Evolutionary conservation across 495 filamentous ascomycete species (phyloP).

Genomic region (Lasiosphaeria ovina): DNA sequence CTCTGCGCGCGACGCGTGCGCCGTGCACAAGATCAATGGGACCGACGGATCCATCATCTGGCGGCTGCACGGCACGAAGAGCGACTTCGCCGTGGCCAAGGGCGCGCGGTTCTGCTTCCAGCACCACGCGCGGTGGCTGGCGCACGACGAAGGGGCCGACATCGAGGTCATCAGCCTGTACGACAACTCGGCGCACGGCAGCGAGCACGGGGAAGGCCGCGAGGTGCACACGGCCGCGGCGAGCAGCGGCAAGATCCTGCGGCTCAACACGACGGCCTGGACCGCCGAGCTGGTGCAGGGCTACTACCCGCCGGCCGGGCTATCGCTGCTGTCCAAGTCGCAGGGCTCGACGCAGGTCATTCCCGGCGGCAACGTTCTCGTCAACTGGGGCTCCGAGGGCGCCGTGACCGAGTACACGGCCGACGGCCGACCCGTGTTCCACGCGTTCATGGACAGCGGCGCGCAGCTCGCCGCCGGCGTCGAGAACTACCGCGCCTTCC

Average conservation of each 20-base stretch:
- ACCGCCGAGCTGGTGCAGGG: slow-evolving; percentile 46
- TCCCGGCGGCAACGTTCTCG: slow-evolving; percentile 53
- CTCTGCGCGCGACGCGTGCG: slow-evolving; percentile 56
- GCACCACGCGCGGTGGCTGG: slow-evolving; percentile 59
- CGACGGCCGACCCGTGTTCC: slow-evolving; percentile 53
- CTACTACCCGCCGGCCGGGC: slow-evolving; percentile 36
- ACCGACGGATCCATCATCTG: slow-evolving; percentile 58
- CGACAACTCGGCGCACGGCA: slow-evolving; percentile 40
- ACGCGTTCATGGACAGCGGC: slow-evolving; percentile 35
- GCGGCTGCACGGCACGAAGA: slow-evolving; percentile 53
- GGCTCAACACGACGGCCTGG: slow-evolving; percentile 52
- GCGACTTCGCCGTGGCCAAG: slow-evolving; percentile 32
- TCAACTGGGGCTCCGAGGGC: slow-evolving; percentile 60
- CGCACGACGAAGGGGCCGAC: slow-evolving; percentile 37
- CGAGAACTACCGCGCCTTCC: slow-evolving; percentile 38
- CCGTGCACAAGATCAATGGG: slow-evolving; percentile 60
- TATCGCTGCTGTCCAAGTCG: slow-evolving; percentile 51
- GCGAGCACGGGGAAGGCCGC: slow-evolving; percentile 33
- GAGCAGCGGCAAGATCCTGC: slow-evolving; percentile 58
- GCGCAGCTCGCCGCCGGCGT: slow-evolving; percentile 24
- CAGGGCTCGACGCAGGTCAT: slow-evolving; percentile 62
- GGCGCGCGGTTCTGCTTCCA: slow-evolving; percentile 56
- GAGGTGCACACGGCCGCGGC: slow-evolving; percentile 36
- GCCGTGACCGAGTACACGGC: slow-evolving; percentile 57
- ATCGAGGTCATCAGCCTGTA: slow-evolving; percentile 40